These are phyloP conservation scores for Apiotrichum sp. DNA, from an alignment of 1,284 basidiomycete genomes.

Conservation along the genomic window DNA sequence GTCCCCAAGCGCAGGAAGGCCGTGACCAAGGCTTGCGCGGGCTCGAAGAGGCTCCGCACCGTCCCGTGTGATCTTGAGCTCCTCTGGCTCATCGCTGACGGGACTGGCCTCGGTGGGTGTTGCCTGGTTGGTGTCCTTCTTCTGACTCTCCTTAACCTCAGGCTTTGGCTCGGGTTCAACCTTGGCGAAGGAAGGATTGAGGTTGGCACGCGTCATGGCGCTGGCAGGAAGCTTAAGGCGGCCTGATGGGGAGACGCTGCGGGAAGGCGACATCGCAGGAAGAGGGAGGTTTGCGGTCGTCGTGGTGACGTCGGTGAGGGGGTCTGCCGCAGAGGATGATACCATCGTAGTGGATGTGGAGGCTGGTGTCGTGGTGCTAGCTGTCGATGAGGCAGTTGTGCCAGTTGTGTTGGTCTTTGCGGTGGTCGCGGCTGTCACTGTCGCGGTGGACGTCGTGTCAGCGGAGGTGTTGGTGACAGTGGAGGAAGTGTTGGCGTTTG, in stretches of 20 bases:
- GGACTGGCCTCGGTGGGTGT: neutral
- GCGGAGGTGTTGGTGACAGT: constrained; percentile 32
- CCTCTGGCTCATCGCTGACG: neutral
- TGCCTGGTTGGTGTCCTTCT: too few relatives aligned
- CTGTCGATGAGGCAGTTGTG: neutral
- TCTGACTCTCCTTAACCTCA: neutral
- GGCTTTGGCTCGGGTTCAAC: constrained; percentile 10
- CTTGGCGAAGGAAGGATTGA: neutral
- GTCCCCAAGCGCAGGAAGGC: constrained; percentile 4
- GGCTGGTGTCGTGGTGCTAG: neutral
- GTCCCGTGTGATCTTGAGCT: neutral
- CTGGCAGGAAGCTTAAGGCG: constrained; percentile 57
- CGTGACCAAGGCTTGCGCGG: constrained; percentile 3
- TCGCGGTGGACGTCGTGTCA: constrained; percentile 6
- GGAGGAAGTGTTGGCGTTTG: constrained; percentile 8
- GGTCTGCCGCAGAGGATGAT: neutral
- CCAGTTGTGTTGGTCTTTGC: neutral
- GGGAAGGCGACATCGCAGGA: constrained; percentile 28
- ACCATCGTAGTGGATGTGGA: too few relatives aligned
- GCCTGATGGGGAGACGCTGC: constrained; percentile 47
- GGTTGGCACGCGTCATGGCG: constrained; percentile 53
- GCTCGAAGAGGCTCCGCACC: constrained; percentile 2
- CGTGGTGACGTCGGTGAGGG: constrained; percentile 44
- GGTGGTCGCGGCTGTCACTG: neutral
- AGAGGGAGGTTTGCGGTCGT: constrained; percentile 38